Conservation (phyloP, 495 filamentous ascomycete species). For the Penicillium nucicola region DNA sequence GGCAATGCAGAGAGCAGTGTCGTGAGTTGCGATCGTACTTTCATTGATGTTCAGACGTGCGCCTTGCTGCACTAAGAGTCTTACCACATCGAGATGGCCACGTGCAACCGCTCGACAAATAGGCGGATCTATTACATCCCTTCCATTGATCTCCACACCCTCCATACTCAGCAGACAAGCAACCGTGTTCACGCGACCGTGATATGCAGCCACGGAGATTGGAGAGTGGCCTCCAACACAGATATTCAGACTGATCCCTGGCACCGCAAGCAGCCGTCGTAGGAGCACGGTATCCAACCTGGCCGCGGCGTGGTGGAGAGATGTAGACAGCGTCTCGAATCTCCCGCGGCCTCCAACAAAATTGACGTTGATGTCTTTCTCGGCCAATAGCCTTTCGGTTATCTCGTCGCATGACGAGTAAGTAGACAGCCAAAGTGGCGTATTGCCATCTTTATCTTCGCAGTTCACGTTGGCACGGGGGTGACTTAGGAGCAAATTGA, state of each 20-base stretch:
- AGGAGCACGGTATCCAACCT: slow-evolving; percentile 7
- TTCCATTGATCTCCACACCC: slow-evolving; percentile 10
- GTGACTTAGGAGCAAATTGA: slow-evolving; percentile 8
- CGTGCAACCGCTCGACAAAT: neutral
- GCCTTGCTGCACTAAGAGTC: slow-evolving; percentile 4
- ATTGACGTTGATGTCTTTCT: slow-evolving; percentile 8
- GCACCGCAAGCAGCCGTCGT: slow-evolving; percentile 2
- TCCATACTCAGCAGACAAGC: neutral
- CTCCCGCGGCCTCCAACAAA: slow-evolving; percentile 1
- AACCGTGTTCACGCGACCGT: slow-evolving; percentile 1
- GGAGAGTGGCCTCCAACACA: slow-evolving; percentile 6
- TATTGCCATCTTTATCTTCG: slow-evolving; percentile 7
- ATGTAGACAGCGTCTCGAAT: slow-evolving; percentile 4
- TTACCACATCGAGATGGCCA: neutral
- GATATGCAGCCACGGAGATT: slow-evolving; percentile 1
- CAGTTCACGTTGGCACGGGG: neutral
- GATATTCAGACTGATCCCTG: slow-evolving; percentile 4
- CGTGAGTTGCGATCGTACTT: slow-evolving; percentile 4
- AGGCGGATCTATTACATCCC: slow-evolving; percentile 4
- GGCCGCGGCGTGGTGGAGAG: slow-evolving; percentile 3
- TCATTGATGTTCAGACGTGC: slow-evolving; percentile 5
- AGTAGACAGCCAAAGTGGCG: slow-evolving; percentile 11
- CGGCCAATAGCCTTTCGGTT: slow-evolving; percentile 4
- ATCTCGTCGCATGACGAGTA: slow-evolving; percentile 3
- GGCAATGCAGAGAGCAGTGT: slow-evolving; percentile 11